phyloP scores from a whole-genome alignment of 371 early-diverging fungal genomes.

The Mucor saturninus region DNA sequence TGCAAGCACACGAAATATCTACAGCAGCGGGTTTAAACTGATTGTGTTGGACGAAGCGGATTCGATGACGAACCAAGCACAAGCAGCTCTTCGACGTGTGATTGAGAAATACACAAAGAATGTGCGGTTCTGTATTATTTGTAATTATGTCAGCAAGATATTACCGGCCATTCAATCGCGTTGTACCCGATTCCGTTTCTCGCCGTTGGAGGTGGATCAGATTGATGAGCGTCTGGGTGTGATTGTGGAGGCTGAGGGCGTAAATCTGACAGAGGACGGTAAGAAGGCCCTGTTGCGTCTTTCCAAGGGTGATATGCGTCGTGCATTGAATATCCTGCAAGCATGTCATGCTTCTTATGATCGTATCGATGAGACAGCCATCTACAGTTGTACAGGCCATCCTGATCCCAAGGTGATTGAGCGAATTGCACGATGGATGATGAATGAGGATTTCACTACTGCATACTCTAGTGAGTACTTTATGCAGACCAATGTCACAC shows the following conservation, averaged over 20 bases:
- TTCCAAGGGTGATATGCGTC: conserved; percentile 96
- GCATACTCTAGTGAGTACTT: conserved; percentile 67
- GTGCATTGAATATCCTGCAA: conserved; percentile 93
- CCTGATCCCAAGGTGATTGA: conserved; percentile 90
- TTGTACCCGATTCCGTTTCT: conserved; percentile 98
- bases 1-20: conserved; percentile 91
- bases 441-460: conserved; percentile 79
- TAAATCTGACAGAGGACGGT: conserved; percentile 84
- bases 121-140: conserved; percentile 98
- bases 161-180: conserved; percentile 98
- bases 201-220: conserved; percentile 82
- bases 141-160: conserved; percentile 98
- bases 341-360: conserved; percentile 88
- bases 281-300: conserved; percentile 79
- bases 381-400: conserved; percentile 92
- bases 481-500: too few species aligned
- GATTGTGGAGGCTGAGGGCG: conserved; percentile 77
- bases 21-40: conserved; percentile 88
- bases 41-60: conserved; percentile 99
- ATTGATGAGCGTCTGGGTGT: conserved; percentile 76
- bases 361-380: conserved; percentile 71
- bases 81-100: conserved; percentile 96
- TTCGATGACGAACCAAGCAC: conserved; percentile 96
- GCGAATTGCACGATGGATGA: conserved; percentile 78
- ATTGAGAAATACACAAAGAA: conserved; percentile 98